Conservation (phyloP, 2,329 filamentous ascomycete species). For the Ascochyta koolunga region DNA sequence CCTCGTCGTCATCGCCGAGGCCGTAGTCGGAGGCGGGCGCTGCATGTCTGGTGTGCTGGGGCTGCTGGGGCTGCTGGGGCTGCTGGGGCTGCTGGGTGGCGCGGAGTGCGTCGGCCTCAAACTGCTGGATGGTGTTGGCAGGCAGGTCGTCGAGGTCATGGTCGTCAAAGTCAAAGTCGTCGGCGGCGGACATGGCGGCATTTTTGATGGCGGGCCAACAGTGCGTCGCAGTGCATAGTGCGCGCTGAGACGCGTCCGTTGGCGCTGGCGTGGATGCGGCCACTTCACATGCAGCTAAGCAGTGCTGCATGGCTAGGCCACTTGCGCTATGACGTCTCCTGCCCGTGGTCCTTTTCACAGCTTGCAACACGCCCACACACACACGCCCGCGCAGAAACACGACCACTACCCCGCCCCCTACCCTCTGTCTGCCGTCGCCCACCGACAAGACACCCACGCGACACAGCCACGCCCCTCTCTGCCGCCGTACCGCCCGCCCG, state of each 20-base stretch:
- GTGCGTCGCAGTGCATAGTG: constrained; percentile 25
- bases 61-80: not conserved
- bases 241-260: not conserved
- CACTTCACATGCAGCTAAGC: constrained; percentile 6
- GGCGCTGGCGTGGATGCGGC: not conserved
- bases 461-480: not conserved
- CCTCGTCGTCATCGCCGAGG: constrained; percentile 51
- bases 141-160: constrained; percentile 55
- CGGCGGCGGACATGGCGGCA: constrained; percentile 36
- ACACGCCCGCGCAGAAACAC: not conserved
- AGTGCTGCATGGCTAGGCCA: no score
- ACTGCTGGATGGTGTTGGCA: constrained; percentile 51
- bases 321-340: constrained; percentile 15
- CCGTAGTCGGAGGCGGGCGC: constrained; percentile 49
- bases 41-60: constrained; percentile 17
- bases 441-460: not conserved
- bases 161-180: constrained; percentile 55
- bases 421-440: not conserved
- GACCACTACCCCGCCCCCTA: constrained; percentile 1
- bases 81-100: constrained; percentile 53
- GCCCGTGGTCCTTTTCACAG: constrained; percentile 13
- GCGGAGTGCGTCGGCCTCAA: constrained; percentile 53
- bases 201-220: not conserved
- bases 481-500: not conserved
- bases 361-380: not conserved